Percentiles rank a stretch among this genome's conserved stretches.
phyloP scores from a whole-genome alignment of 2,329 filamentous ascomycete species.

The Paecilomyces variotii region DNA sequence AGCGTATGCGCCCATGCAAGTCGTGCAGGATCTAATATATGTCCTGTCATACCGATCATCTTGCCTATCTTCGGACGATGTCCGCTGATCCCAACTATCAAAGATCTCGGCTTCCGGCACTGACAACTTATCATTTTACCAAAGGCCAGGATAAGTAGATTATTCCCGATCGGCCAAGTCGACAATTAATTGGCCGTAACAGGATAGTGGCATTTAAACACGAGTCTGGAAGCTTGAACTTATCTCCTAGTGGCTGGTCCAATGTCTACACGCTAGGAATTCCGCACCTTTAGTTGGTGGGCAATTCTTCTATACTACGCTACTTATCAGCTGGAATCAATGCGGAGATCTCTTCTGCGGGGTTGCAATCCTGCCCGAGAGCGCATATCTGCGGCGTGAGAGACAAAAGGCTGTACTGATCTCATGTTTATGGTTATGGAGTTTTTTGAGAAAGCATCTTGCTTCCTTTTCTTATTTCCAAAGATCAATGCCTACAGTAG shows the following conservation, averaged over 20 bases:
- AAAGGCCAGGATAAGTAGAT: neutral
- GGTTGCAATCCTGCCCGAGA: neutral
- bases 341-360: neutral
- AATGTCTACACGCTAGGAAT: neutral
- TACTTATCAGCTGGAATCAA: neutral
- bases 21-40: neutral
- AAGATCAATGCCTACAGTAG: neutral
- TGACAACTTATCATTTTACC: neutral
- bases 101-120: neutral
- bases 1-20: neutral
- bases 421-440: neutral
- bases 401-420: neutral
- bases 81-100: neutral
- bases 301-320: neutral
- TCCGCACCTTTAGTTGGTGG: constrained; percentile 4
- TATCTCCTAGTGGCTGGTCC: neutral
- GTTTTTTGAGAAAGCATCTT: neutral
- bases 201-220: neutral
- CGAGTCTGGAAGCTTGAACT: neutral
- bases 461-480: neutral
- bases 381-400: neutral
- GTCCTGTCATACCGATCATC: neutral
- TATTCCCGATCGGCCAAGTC: neutral
- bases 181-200: neutral
- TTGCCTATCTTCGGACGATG: neutral